These are phyloP conservation scores for Comarum palustre DNA, from an alignment of 306 rosid genomes.

Conservation along the genomic window DNA sequence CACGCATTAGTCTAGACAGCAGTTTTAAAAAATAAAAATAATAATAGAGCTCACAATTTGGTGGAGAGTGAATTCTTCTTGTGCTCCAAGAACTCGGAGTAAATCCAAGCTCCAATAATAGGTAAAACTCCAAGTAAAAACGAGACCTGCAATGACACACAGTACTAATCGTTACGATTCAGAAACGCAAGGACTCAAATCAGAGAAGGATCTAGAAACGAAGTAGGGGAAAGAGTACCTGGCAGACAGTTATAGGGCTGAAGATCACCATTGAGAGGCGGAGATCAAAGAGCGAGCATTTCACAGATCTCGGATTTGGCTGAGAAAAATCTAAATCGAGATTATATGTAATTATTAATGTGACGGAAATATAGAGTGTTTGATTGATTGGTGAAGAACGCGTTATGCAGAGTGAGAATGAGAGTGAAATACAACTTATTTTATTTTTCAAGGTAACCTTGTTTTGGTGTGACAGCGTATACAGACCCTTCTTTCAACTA, in stretches of 20 bases:
- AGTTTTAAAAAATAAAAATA: too few relatives aligned
- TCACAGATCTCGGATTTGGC: constrained; percentile 19
- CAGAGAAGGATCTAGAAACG: constrained; percentile 36
- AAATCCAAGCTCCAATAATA: constrained; percentile 64
- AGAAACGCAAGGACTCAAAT: neutral
- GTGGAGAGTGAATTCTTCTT: constrained; percentile 47
- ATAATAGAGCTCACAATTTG: constrained; percentile 72
- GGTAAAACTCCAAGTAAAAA: constrained; percentile 66
- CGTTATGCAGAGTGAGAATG: neutral
- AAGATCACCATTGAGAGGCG: constrained; percentile 41
- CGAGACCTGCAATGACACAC: constrained; percentile 47
- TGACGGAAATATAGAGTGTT: neutral
- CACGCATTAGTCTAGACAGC: too few relatives aligned
- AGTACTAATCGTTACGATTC: neutral
- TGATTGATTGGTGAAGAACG: constrained; percentile 2
- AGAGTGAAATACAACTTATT: too few relatives aligned
- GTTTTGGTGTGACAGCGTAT: neutral
- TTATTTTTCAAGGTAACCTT: too few relatives aligned
- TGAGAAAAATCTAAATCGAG: neutral
- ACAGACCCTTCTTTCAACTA: neutral
- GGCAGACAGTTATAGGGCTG: constrained; percentile 72
- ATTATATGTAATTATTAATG: neutral
- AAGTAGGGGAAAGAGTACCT: constrained; percentile 44
- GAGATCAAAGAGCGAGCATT: constrained; percentile 22
- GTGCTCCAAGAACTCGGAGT: constrained; percentile 73